Percentiles rank a stretch among this genome's conserved stretches.
Conservation (phyloP, 306 rosid genomes). For the Cyamopsis tetragonoloba region DNA sequence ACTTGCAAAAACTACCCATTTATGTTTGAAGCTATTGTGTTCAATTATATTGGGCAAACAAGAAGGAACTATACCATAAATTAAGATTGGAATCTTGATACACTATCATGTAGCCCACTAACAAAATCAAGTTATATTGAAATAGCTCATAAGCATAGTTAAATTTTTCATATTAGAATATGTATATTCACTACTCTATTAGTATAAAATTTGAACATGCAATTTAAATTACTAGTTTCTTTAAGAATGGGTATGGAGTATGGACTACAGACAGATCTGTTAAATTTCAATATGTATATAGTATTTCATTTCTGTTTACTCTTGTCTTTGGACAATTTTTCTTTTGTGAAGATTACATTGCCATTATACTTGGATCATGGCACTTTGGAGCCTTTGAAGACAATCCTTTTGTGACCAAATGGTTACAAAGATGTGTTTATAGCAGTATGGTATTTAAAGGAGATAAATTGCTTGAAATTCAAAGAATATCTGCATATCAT, state of each 20-base stretch:
- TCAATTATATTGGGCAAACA: not conserved
- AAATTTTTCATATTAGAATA: not conserved
- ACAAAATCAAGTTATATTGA: not conserved
- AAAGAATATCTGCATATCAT: not conserved
- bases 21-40: not conserved
- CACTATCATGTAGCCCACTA: not conserved
- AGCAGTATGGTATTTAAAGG: not conserved
- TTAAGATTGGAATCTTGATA: not conserved
- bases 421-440: not conserved
- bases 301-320: too few species aligned
- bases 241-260: not conserved
- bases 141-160: not conserved
- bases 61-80: not conserved
- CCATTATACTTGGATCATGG: too few species aligned
- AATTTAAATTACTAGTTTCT: not conserved
- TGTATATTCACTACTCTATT: not conserved
- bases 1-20: conserved; percentile 6
- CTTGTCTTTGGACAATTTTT: too few species aligned
- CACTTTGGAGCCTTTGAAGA: too few species aligned
- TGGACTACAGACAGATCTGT: too few species aligned
- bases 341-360: too few species aligned
- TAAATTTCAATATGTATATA: not conserved
- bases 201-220: too few species aligned
- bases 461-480: not conserved
- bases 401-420: too few species aligned